Evolutionary conservation across 495 filamentous ascomycete genomes (phyloP), one percentile per base, ranked within the genome.

Genomic region (Bathelium albidoporum): DNA sequence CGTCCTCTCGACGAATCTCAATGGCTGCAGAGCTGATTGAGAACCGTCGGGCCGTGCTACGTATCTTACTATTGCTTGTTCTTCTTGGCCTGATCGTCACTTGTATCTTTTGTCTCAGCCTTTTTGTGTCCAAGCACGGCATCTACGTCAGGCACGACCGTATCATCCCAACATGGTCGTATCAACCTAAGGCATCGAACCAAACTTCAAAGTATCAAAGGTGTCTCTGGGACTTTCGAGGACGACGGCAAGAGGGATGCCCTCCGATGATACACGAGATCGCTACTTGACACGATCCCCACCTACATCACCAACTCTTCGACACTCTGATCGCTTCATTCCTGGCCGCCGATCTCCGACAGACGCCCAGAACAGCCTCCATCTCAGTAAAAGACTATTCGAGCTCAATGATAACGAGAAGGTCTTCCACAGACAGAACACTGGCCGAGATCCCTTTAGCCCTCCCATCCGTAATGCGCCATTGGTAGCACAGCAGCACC

Each of bases 371-470:
- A 82, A 87, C 29, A 80, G 77, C 29, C 91, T 86, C 69, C 85
- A 79, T 64, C 71, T 87, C n/a, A 82, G 79, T 70, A 92, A 89
- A 73, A 72, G 77, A 52, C 76, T 83, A 1, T 73, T 82, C 29
- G 78, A 83, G 60, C 74, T 95, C 39, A 83, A 83, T 0, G 68
- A 76, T 16, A 73, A 77, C 32, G 89, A 93, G 68, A 85, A 76
- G 64, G 68, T 89, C 9, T 71, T 87, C 12, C 82, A 88, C 2
- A 76, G 79, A 59, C 79, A 80, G 32, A 76, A 77, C 36, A 80
- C 76, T 18, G 80, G 77, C 10, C 80, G 82, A 28, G 88, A 94
- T 65, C 84, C 87, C 0, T 94, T 95, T 68, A 79, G 82, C 22
- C 72, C 75, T 12, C 73, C 76, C 1, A 76, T 78, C n/a, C 66